Conservation (phyloP, 164 flowering plant genomes). For the Macadamia integrifolia region DNA sequence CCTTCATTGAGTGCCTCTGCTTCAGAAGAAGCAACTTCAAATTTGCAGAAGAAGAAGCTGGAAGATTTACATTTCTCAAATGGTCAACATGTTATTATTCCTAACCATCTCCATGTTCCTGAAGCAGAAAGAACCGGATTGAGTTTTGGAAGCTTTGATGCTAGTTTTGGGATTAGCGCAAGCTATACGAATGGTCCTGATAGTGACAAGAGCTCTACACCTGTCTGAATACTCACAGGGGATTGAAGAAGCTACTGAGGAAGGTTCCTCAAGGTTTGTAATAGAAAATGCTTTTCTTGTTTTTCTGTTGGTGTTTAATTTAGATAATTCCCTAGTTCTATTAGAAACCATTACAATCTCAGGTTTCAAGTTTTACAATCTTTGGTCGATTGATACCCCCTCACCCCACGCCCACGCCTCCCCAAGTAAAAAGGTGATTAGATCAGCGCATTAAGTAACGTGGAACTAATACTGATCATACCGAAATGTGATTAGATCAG, state of each 20-base stretch:
- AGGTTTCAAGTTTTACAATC: too few species aligned
- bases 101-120: conserved; percentile 82
- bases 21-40: conserved; percentile 36
- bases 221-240: conserved; percentile 58
- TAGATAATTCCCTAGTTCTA: too few species aligned
- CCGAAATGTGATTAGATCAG: too few species aligned
- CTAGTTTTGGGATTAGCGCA: conserved; percentile 42
- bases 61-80: conserved; percentile 48
- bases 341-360: too few species aligned
- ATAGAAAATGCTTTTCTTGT: not conserved
- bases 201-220: conserved; percentile 45
- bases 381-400: too few species aligned
- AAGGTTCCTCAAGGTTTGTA: conserved; percentile 48
- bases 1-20: conserved; percentile 20
- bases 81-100: conserved; percentile 70
- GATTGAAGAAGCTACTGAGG: conserved; percentile 49
- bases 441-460: too few species aligned
- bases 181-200: conserved; percentile 30
- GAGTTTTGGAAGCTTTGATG: conserved; percentile 91
- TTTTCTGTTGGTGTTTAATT: too few species aligned
- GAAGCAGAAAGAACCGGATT: conserved; percentile 67
- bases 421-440: too few species aligned
- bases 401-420: too few species aligned
- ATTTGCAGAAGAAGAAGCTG: conserved; percentile 47
- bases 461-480: too few species aligned